Conservation (phyloP, 2,329 filamentous ascomycete species). For the Microdochium bolleyi region DNA sequence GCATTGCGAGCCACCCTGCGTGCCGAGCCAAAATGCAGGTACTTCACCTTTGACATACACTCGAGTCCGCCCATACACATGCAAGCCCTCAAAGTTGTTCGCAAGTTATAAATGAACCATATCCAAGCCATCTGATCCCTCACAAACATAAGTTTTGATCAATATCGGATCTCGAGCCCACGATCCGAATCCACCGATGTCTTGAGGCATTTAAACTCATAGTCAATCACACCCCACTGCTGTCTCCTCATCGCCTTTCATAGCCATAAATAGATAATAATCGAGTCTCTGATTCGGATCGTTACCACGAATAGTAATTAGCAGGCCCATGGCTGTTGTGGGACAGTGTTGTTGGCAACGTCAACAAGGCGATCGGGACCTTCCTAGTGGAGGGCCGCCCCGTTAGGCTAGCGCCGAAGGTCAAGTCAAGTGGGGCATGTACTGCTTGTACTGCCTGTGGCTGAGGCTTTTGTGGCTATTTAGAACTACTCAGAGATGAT, state of each 20-base stretch:
- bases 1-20: neutral
- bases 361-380: neutral
- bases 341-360: neutral
- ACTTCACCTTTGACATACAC: too few species aligned
- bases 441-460: neutral
- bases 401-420: neutral
- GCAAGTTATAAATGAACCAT: neutral
- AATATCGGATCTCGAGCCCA: neutral
- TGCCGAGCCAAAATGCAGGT: neutral
- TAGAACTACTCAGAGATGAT: neutral
- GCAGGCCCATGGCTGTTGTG: neutral
- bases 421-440: neutral
- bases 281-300: neutral
- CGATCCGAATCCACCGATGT: neutral
- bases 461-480: neutral
- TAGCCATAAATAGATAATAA: neutral
- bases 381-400: neutral
- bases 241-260: neutral
- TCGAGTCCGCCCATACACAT: neutral
- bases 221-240: neutral
- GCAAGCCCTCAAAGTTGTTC: neutral
- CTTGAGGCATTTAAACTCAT: neutral
- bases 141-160: neutral
- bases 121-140: neutral
- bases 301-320: neutral